phyloP scores from a whole-genome alignment of 305 asterid species.

The Plantago lanceolata region DNA sequence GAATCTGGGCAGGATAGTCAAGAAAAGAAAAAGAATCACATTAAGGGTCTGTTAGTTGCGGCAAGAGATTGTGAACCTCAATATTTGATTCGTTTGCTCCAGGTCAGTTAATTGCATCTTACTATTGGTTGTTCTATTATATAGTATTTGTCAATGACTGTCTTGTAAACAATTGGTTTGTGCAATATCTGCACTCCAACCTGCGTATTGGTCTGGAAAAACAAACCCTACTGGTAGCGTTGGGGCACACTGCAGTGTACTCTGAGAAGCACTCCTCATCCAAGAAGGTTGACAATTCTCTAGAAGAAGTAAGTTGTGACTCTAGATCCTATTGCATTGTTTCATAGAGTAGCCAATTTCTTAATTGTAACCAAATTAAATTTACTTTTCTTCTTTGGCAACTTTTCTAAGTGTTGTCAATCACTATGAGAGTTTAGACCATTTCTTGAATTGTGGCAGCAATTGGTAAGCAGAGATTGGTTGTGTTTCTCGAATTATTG shows the following conservation, averaged over 20 bases:
- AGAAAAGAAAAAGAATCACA: conserved; percentile 80
- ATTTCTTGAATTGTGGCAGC: no score
- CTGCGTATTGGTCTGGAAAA: conserved; percentile 84
- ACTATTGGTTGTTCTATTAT: conserved; percentile 5
- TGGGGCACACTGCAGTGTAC: conserved; percentile 75
- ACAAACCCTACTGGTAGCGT: conserved; percentile 79
- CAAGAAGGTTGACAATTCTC: conserved; percentile 46
- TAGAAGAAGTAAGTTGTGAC: conserved; percentile 53
- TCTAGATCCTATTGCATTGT: conserved; percentile 3
- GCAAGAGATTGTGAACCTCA: conserved; percentile 97
- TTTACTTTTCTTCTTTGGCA: no score
- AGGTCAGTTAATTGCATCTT: conserved; percentile 40
- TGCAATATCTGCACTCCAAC: conserved; percentile 57
- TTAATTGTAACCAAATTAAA: not conserved
- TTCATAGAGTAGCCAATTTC: not conserved
- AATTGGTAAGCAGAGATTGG: no score
- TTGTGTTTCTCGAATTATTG: no score
- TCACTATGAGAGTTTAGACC: not conserved
- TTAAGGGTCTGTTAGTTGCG: conserved; percentile 78
- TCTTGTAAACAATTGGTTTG: conserved; percentile 28
- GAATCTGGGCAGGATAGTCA: conserved; percentile 92
- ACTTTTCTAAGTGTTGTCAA: no score
- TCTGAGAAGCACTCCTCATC: conserved; percentile 53
- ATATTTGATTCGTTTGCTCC: conserved; percentile 85
- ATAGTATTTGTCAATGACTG: conserved; percentile 21